Conservation (phyloP, 257 asterid genomes). For the Solanum stenotomum region DNA sequence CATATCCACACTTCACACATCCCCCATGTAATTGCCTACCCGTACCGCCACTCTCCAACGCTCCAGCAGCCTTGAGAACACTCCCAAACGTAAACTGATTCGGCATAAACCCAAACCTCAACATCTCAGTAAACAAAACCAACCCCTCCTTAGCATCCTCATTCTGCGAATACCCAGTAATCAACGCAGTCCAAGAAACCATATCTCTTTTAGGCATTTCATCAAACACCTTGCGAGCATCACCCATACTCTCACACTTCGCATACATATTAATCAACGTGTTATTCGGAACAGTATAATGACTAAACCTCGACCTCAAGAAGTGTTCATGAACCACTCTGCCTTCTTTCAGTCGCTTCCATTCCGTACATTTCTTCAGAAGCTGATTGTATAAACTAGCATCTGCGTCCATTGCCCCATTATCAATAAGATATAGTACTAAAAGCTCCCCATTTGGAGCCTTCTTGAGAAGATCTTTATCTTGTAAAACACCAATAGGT, state of each 20-base stretch:
- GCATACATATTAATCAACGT: slow-evolving; percentile 47
- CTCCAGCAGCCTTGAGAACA: slow-evolving; percentile 54
- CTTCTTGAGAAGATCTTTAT: slow-evolving; percentile 41
- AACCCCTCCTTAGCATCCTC: slow-evolving; percentile 35
- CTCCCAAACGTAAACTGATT: slow-evolving; percentile 76
- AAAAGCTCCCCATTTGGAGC: slow-evolving; percentile 36
- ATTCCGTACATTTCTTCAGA: slow-evolving; percentile 46
- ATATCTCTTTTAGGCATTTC: slow-evolving; percentile 59
- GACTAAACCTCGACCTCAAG: slow-evolving; percentile 24
- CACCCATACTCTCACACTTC: slow-evolving; percentile 37
- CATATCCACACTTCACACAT: slow-evolving; percentile 50
- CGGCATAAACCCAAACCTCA: slow-evolving; percentile 40
- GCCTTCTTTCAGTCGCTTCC: slow-evolving; percentile 46
- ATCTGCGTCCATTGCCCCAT: slow-evolving; percentile 38
- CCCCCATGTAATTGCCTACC: slow-evolving; percentile 60
- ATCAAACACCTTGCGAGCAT: slow-evolving; percentile 60
- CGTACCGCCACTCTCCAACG: slow-evolving; percentile 18
- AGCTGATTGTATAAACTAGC: slow-evolving; percentile 37
- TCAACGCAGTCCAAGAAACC: slow-evolving; percentile 72
- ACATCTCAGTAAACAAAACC: slow-evolving; percentile 38
- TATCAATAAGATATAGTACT: slow-evolving; percentile 48
- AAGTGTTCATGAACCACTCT: slow-evolving; percentile 49
- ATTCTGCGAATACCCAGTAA: slow-evolving; percentile 62
- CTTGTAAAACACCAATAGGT: slow-evolving; percentile 10
- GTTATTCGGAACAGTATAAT: slow-evolving; percentile 29